Conservation (phyloP, 2,329 filamentous ascomycete genomes). For the Colletotrichum filicis region DNA sequence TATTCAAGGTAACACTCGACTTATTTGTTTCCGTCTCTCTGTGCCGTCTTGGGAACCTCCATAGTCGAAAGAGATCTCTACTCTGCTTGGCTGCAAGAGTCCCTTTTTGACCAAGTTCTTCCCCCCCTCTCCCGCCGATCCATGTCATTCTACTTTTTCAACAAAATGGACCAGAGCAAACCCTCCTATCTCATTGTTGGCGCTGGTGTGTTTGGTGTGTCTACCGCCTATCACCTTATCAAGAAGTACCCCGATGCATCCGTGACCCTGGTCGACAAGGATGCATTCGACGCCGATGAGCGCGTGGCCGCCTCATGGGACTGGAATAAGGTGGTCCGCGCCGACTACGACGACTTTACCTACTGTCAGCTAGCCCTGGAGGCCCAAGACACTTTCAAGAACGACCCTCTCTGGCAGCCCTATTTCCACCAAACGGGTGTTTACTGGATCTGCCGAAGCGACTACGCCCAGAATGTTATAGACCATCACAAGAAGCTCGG, state of each 20-base stretch:
- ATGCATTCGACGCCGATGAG: constrained; percentile 58
- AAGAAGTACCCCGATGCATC: constrained; percentile 58
- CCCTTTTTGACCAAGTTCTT: not conserved
- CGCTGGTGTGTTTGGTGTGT: constrained; percentile 73
- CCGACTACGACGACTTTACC: constrained; percentile 73
- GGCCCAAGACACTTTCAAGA: constrained; percentile 70
- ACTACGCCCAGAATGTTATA: constrained; percentile 62
- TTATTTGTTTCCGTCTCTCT: constrained; percentile 22
- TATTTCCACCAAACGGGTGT: constrained; percentile 71
- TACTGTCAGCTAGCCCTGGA: constrained; percentile 75
- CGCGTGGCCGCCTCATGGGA: constrained; percentile 74
- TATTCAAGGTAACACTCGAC: constrained; percentile 3
- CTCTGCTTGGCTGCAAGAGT: constrained; percentile 1
- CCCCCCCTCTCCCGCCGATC: constrained; percentile 3
- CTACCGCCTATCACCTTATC: constrained; percentile 72
- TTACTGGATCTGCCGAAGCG: constrained; percentile 64
- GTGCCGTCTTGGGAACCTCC: not conserved
- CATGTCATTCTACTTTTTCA: constrained; percentile 5
- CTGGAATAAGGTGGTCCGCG: constrained; percentile 78
- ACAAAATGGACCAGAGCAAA: constrained; percentile 22
- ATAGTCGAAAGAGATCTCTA: not conserved
- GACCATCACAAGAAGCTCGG: constrained; percentile 62
- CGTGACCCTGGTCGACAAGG: constrained; percentile 69
- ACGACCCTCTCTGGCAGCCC: constrained; percentile 64
- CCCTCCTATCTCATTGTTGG: constrained; percentile 69